Evolutionary conservation across 306 rosid species (phyloP), one percentile per base, ranked within the genome.

Genomic region (Mimosa bimucronata): DNA sequence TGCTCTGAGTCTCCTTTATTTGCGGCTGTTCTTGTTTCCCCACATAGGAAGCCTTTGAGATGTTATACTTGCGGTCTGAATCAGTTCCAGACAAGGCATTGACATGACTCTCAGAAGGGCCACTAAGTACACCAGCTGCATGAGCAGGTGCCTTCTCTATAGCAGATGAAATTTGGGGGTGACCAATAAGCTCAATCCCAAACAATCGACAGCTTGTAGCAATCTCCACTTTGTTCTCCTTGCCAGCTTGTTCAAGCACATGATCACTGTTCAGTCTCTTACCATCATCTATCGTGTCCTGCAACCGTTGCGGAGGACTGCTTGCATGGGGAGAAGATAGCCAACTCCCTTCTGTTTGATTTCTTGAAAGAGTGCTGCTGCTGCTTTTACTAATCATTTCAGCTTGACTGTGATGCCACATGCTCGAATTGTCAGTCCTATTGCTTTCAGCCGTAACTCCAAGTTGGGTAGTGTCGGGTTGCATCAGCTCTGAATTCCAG

Each of bases 121-220:
- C 85, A 41, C 57, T 66, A 29, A 81, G 58, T 53, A 40, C 26
- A 67, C 66, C 75, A 8, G 50, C 82, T 6, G 80, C 80, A 65
- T 82, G 90, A 11, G 71, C 48, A 68, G 79, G 48, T 50, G 82
- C 58, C 80, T 81, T 91, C 79, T 84, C 91, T 37, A 80, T 45
- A 9, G 81, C 65, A 69, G 79, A 21, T n/a, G 86, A 66, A 68
- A 83, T 79, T 41, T 81, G 73, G 5, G 87, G 78, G 84, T 82
- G 86, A 86, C 66, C 86, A 42, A 84, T 78, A 79, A 95, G 87
- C 16, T 95, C 93, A 38, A 93, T 75, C 73, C 99, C 98, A 23
- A 95, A 95, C 71, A 94, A 83, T 10, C 91, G 88, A 78, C 80
- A 90, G 80, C 95, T 83, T 28, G 90, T 52, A 80, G 87, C 76